These are phyloP conservation scores for Podospora conica DNA, from an alignment of 495 filamentous ascomycete species.

Conservation along the genomic window DNA sequence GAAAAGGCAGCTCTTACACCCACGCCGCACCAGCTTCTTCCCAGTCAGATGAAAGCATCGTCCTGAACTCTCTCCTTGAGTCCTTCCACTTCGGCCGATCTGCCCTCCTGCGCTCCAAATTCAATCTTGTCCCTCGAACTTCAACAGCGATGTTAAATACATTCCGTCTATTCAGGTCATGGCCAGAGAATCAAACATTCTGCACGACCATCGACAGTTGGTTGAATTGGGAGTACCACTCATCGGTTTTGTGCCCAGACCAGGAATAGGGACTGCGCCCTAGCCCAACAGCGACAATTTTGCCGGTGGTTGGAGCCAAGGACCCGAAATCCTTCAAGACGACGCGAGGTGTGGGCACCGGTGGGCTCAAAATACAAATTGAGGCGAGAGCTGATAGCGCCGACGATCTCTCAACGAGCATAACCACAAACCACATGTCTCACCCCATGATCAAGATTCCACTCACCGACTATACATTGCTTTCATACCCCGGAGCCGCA, in stretches of 20 bases:
- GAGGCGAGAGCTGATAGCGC: background rate
- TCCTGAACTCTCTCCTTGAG: too few relatives aligned
- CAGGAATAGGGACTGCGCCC: too few relatives aligned
- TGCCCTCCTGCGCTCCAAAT: background rate
- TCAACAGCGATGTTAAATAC: background rate
- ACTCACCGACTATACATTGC: too few relatives aligned
- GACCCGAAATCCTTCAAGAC: background rate
- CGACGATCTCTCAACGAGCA: background rate
- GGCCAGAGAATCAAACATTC: too few relatives aligned
- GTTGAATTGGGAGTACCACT: too few relatives aligned
- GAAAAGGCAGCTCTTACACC: background rate
- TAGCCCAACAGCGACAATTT: background rate
- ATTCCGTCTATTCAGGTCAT: too few relatives aligned
- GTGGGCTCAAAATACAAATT: background rate
- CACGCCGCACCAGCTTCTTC: background rate
- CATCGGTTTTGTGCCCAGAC: too few relatives aligned
- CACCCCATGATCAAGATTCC: too few relatives aligned
- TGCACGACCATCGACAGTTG: too few relatives aligned
- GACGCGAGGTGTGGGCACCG: background rate
- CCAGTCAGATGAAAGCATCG: too few relatives aligned
- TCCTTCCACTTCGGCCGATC: background rate
- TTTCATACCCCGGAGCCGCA: too few relatives aligned
- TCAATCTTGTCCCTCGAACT: background rate
- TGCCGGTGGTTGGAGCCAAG: background rate
- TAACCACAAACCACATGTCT: too few relatives aligned